Percentiles rank a stretch among this genome's conserved stretches.
These are phyloP conservation scores for Erythrobasidium hasegawianum DNA, from an alignment of 1,284 basidiomycete species.

Conservation along the genomic window DNA sequence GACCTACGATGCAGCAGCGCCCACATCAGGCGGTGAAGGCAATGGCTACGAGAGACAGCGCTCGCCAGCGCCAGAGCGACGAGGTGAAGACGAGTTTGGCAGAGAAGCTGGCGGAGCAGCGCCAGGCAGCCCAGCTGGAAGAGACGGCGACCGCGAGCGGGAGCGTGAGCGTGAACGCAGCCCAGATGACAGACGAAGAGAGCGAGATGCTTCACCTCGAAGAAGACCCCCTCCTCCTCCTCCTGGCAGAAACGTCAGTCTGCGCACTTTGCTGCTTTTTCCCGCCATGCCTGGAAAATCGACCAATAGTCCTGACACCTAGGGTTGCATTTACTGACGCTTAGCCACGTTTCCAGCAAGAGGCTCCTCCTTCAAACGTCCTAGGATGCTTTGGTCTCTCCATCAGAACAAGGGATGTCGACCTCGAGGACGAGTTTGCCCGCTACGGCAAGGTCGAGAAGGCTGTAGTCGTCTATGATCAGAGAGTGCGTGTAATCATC, in stretches of 20 bases:
- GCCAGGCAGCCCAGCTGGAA: neutral
- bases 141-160: neutral
- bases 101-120: no score
- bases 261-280: neutral
- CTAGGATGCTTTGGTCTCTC: constrained; percentile 95
- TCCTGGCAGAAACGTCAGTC: constrained; percentile 26
- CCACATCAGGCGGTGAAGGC: neutral
- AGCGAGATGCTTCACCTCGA: neutral
- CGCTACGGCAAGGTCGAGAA: constrained; percentile 88
- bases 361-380: constrained; percentile 75
- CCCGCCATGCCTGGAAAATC: neutral
- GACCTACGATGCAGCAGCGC: neutral
- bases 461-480: constrained; percentile 97
- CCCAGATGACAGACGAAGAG: no score
- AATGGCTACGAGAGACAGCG: neutral
- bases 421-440: constrained; percentile 88
- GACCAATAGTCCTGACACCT: neutral
- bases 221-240: constrained; percentile 27
- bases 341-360: constrained; percentile 18
- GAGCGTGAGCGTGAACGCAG: constrained; percentile 1
- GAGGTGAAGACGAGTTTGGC: no score
- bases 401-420: constrained; percentile 87
- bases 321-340: neutral
- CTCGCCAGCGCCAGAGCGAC: neutral
- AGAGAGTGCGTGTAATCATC: constrained; percentile 63